phyloP scores from a whole-genome alignment of 1,139 yeast species.

The Blastobotrys indianensis region DNA sequence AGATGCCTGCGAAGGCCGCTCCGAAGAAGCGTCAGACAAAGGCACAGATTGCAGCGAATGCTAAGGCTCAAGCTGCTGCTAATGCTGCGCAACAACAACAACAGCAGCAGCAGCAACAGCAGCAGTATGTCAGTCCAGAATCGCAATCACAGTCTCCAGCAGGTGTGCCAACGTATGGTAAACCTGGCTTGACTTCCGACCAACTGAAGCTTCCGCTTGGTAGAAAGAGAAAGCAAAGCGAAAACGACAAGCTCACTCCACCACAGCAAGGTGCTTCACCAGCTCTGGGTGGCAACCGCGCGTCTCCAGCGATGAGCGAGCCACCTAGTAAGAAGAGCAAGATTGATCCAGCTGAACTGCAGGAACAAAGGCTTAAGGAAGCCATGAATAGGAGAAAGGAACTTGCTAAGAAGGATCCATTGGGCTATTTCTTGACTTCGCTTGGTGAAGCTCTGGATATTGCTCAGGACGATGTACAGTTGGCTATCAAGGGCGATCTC shows the following conservation, averaged over 20 bases:
- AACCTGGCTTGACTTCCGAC: constrained; percentile 26
- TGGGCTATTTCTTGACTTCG: constrained; percentile 26
- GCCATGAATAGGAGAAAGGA: constrained; percentile 23
- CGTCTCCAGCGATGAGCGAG: constrained; percentile 18
- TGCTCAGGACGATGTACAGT: constrained; percentile 23
- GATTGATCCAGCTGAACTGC: constrained; percentile 21
- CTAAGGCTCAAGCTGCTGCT: constrained; percentile 11
- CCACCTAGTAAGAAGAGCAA: constrained; percentile 26
- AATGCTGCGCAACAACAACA: constrained; percentile 3
- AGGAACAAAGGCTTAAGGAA: constrained; percentile 18
- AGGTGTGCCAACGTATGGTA: constrained; percentile 27
- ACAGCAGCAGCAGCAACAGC: not conserved
- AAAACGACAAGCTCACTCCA: constrained; percentile 13
- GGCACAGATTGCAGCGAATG: constrained; percentile 5
- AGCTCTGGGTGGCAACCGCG: constrained; percentile 10
- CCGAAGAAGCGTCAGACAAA: constrained; percentile 1
- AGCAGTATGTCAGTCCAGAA: constrained; percentile 5
- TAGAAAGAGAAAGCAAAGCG: constrained; percentile 24
- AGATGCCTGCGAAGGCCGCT: not conserved
- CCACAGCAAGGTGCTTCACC: not conserved
- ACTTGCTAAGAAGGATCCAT: constrained; percentile 25
- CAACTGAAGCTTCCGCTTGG: constrained; percentile 29
- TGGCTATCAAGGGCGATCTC: constrained; percentile 11
- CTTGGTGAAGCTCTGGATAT: constrained; percentile 29
- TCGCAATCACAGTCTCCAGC: constrained; percentile 21